Evolutionary conservation across 78 protist genomes (phyloP).

Genomic region (Monosiga brevicollis): DNA sequence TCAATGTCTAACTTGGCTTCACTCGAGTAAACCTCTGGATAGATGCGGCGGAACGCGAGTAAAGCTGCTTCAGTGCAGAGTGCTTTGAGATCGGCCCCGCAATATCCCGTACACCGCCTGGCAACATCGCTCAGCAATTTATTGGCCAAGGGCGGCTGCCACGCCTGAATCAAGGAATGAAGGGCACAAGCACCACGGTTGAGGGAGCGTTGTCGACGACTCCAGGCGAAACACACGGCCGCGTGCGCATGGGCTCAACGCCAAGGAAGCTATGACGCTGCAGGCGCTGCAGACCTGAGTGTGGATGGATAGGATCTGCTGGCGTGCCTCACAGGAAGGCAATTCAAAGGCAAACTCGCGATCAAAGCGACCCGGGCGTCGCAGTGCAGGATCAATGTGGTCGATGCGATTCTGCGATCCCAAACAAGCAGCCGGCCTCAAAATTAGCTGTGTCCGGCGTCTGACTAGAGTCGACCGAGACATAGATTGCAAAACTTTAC

Average conservation of each 20-base stretch:
- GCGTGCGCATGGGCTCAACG: neutral
- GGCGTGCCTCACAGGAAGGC: constrained; percentile 41
- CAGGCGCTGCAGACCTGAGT: no score
- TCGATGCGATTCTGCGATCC: constrained; percentile 71
- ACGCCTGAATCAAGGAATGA: constrained; percentile 6
- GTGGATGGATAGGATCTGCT: neutral
- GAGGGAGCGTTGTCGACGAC: constrained; percentile 27
- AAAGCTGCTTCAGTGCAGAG: constrained; percentile 75
- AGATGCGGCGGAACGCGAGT: constrained; percentile 32
- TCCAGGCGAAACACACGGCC: neutral
- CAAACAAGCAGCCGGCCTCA: no score
- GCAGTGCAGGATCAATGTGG: constrained; percentile 85
- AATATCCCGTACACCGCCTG: constrained; percentile 63
- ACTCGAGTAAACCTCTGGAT: neutral
- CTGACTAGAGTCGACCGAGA: no score
- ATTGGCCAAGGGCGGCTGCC: constrained; percentile 1
- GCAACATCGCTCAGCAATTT: constrained; percentile 4
- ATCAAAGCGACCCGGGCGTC: constrained; percentile 94
- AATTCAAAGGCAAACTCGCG: constrained; percentile 74
- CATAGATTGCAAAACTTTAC: no score
- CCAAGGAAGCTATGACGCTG: no score
- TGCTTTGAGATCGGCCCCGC: constrained; percentile 68
- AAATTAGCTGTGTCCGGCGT: no score
- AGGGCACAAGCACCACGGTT: constrained; percentile 16
- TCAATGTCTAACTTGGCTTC: neutral